Percentiles rank a stretch among this genome's conserved stretches.
These are phyloP conservation scores for Cyberlindnera lachancei DNA, from an alignment of 805 yeast genomes.

Conservation along the genomic window DNA sequence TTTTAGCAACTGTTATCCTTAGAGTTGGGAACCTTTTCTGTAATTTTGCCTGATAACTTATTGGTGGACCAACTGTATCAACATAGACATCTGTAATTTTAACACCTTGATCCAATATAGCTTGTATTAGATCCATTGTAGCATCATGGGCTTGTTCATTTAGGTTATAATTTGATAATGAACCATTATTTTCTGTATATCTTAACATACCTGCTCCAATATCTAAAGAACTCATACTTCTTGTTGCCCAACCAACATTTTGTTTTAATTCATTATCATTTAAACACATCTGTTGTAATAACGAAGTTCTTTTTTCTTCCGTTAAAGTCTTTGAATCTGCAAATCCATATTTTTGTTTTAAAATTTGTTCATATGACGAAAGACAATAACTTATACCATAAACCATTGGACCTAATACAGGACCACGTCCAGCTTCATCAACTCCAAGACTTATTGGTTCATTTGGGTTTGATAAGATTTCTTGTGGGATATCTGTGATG, in stretches of 20 bases:
- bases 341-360: conserved; percentile 60
- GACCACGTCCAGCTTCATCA: conserved; percentile 99
- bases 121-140: conserved; percentile 71
- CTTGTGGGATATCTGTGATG: conserved; percentile 41
- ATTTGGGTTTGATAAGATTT: conserved; percentile 24
- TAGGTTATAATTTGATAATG: conserved; percentile 47
- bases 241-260: conserved; percentile 83
- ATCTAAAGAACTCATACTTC: conserved; percentile 79
- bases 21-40: conserved; percentile 59
- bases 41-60: conserved; percentile 69
- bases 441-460: conserved; percentile 65
- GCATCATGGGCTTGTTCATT: conserved; percentile 97
- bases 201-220: conserved; percentile 85
- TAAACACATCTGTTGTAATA: conserved; percentile 54
- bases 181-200: conserved; percentile 1
- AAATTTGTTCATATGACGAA: conserved; percentile 36
- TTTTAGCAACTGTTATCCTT: conserved; percentile 78
- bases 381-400: conserved; percentile 82
- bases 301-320: conserved; percentile 55
- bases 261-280: conserved; percentile 34
- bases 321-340: conserved; percentile 89
- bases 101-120: conserved; percentile 54
- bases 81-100: conserved; percentile 68
- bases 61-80: conserved; percentile 97
- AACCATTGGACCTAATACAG: conserved; percentile 97